Evolutionary conservation across 306 rosid genomes (phyloP).

Genomic region (Morella rubra): DNA sequence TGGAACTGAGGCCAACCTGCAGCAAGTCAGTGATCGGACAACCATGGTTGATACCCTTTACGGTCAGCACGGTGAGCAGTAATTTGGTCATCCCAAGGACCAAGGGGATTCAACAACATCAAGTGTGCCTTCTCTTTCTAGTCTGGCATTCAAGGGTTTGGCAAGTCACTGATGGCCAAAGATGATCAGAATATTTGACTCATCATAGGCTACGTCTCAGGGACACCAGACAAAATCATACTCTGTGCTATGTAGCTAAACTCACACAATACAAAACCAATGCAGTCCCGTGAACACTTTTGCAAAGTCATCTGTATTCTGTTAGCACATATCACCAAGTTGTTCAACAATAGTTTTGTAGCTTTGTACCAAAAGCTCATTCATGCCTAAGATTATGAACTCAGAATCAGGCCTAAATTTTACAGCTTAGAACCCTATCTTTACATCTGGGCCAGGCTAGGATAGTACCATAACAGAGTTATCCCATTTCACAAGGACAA

Average conservation of each 20-base stretch:
- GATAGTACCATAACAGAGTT: neutral
- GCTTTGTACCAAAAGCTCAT: neutral
- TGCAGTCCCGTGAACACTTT: neutral
- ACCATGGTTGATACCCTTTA: too few species aligned
- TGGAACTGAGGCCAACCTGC: too few species aligned
- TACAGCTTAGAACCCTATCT: neutral
- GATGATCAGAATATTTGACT: neutral
- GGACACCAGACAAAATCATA: neutral
- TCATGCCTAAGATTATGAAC: neutral
- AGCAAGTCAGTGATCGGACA: too few species aligned
- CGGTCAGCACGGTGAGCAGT: too few species aligned
- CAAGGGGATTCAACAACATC: constrained; percentile 4
- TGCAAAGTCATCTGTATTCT: neutral
- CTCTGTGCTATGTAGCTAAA: neutral
- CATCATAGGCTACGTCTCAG: neutral
- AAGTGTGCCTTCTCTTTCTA: neutral
- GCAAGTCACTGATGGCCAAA: neutral
- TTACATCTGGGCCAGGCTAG: neutral
- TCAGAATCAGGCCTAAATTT: neutral
- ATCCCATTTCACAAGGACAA: neutral
- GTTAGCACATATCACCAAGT: neutral
- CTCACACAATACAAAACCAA: neutral
- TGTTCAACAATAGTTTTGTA: neutral
- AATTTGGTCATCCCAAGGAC: neutral
- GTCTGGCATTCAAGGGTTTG: neutral